These are phyloP conservation scores for Colletotrichum zoysiae DNA, from an alignment of 2,329 filamentous ascomycete species.

Conservation along the genomic window DNA sequence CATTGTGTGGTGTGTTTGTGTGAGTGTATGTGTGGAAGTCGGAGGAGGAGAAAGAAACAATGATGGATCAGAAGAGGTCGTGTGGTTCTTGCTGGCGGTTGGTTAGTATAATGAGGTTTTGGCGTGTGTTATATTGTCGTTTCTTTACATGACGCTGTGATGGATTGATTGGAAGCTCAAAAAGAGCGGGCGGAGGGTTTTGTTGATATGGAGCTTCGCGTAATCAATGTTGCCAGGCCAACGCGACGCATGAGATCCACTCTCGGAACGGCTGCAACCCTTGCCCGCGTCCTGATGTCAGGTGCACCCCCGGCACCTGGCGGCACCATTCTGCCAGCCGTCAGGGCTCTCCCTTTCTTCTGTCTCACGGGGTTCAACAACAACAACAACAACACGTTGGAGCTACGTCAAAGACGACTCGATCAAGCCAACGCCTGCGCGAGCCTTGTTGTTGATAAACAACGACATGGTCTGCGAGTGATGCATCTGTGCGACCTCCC, in stretches of 20 bases:
- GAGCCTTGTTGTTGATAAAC: slow-evolving; percentile 15
- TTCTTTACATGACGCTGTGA: slow-evolving; percentile 38
- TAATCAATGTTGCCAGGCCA: slow-evolving; percentile 39
- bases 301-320: slow-evolving; percentile 24
- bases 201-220: slow-evolving; percentile 43
- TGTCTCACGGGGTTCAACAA: not conserved
- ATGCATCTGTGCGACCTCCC: not conserved
- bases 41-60: slow-evolving; percentile 2
- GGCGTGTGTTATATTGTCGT: slow-evolving; percentile 14
- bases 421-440: not conserved
- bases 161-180: slow-evolving; percentile 15
- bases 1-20: slow-evolving; percentile 55
- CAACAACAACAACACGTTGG: not conserved
- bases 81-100: slow-evolving; percentile 23
- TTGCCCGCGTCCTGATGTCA: slow-evolving; percentile 18
- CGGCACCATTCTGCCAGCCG: not conserved
- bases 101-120: slow-evolving; percentile 35
- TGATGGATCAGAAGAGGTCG: slow-evolving; percentile 21
- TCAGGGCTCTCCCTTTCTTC: not conserved
- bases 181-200: slow-evolving; percentile 37
- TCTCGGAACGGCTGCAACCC: slow-evolving; percentile 35
- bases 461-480: not conserved
- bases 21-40: slow-evolving; percentile 1
- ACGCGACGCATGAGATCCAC: slow-evolving; percentile 3
- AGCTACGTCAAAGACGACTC: not conserved